These are phyloP conservation scores for Bretziella fagacearum DNA, from an alignment of 2,329 filamentous ascomycete species.

Conservation along the genomic window DNA sequence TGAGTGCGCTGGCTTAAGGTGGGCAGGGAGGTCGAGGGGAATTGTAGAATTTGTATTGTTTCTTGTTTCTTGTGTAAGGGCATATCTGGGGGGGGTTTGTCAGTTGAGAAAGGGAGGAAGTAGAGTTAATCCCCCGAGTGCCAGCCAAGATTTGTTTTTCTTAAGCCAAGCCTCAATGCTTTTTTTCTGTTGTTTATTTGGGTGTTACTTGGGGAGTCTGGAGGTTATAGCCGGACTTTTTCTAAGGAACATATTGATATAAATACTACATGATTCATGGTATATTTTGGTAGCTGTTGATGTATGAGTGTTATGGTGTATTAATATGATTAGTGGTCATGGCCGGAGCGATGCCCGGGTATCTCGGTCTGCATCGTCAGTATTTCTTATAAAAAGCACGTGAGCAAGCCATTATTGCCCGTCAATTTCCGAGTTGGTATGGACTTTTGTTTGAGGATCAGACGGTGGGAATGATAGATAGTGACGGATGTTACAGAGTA, in stretches of 20 bases:
- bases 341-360: background rate
- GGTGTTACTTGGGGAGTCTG: background rate
- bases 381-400: too few species aligned
- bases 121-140: background rate
- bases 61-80: background rate
- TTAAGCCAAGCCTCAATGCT: background rate
- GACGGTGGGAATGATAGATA: background rate
- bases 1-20: slow-evolving; percentile 63
- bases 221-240: background rate
- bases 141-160: slow-evolving; percentile 2
- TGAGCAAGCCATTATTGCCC: too few species aligned
- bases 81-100: background rate
- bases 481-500: too few species aligned
- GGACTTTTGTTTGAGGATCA: slow-evolving; percentile 1
- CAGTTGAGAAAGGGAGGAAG: background rate
- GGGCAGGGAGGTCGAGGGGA: background rate
- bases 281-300: background rate
- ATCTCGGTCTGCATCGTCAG: too few species aligned
- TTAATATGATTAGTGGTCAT: background rate
- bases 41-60: background rate
- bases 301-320: background rate
- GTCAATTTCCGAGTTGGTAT: background rate
- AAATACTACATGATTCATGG: background rate
- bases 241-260: background rate
- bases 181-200: slow-evolving; percentile 1